Evolutionary conservation across 495 filamentous ascomycete species (phyloP).

Genomic region (Sphaerosporella brunnea): DNA sequence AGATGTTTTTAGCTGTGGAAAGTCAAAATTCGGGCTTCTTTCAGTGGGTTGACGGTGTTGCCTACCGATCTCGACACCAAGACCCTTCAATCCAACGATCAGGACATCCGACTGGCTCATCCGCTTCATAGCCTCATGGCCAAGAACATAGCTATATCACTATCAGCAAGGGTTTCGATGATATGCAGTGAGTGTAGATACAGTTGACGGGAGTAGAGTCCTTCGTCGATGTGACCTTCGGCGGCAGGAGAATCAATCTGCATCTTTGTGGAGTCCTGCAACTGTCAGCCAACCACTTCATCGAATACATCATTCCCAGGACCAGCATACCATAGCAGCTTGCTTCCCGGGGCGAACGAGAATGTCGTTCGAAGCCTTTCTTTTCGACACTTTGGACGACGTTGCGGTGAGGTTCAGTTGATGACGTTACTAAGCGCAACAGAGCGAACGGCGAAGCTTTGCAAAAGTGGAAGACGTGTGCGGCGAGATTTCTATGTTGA

Average conservation of each 20-base stretch:
- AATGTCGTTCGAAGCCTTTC: constrained; percentile 24
- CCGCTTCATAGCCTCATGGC: constrained; percentile 98
- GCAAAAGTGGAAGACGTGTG: background rate
- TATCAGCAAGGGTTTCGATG: constrained; percentile 1
- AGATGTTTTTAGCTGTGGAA: constrained; percentile 76
- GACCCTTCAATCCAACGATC: constrained; percentile 74
- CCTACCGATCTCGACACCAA: constrained; percentile 84
- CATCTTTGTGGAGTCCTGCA: constrained; percentile 24
- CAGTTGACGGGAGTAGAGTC: constrained; percentile 92
- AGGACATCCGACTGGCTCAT: constrained; percentile 95
- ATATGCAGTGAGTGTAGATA: constrained; percentile 28
- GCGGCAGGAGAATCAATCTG: constrained; percentile 30
- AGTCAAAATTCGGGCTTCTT: background rate
- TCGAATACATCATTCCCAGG: constrained; percentile 1
- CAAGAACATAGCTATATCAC: constrained; percentile 55
- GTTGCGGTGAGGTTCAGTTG: background rate
- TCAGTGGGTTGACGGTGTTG: constrained; percentile 2
- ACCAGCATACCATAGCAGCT: constrained; percentile 21
- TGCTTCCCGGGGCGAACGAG: constrained; percentile 25
- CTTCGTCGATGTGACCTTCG: constrained; percentile 68
- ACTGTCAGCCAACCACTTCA: background rate
- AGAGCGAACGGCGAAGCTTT: background rate
- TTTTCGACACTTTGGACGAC: constrained; percentile 25
- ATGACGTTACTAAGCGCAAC: constrained; percentile 1
- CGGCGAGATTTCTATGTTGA: no score